A percentile compares a stretch with the other conserved stretches of the same genome.
phyloP scores from a whole-genome alignment of 352 stramenopile species.

The Phytophthora vignae region DNA sequence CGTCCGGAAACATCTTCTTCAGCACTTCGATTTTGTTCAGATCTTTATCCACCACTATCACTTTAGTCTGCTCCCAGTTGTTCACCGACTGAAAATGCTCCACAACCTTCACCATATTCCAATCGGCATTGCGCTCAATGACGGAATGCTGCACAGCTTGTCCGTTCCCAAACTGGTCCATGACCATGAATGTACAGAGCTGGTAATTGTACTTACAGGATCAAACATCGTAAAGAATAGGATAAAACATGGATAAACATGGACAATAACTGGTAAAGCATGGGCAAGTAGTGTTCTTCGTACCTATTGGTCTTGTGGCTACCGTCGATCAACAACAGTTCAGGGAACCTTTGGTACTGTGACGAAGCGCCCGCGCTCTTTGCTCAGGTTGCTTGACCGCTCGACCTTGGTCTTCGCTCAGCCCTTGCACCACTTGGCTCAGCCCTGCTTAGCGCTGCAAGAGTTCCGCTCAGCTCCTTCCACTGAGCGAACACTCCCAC shows the following conservation, averaged over 20 bases:
- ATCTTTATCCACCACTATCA: constrained; percentile 25
- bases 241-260: constrained; percentile 15
- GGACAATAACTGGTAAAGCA: background rate
- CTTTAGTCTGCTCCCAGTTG: background rate
- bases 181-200: constrained; percentile 6
- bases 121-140: constrained; percentile 16
- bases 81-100: constrained; percentile 6
- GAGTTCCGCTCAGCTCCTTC: too few relatives aligned
- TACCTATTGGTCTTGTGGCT: constrained; percentile 28
- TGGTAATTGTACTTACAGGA: constrained; percentile 8
- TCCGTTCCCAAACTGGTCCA: constrained; percentile 11
- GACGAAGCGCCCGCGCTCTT: too few relatives aligned
- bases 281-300: background rate
- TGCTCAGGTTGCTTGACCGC: too few relatives aligned
- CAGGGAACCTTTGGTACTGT: constrained; percentile 7
- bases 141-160: constrained; percentile 11
- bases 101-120: constrained; percentile 10
- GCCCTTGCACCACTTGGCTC: too few relatives aligned
- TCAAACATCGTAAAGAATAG: background rate
- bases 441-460: too few relatives aligned
- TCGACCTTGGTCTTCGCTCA: too few relatives aligned
- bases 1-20: background rate
- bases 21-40: constrained; percentile 23
- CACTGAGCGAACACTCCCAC: too few relatives aligned
- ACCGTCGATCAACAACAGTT: constrained; percentile 18